These are phyloP conservation scores for Alliaria petiolata DNA, from an alignment of 345 rosid species.

Conservation along the genomic window DNA sequence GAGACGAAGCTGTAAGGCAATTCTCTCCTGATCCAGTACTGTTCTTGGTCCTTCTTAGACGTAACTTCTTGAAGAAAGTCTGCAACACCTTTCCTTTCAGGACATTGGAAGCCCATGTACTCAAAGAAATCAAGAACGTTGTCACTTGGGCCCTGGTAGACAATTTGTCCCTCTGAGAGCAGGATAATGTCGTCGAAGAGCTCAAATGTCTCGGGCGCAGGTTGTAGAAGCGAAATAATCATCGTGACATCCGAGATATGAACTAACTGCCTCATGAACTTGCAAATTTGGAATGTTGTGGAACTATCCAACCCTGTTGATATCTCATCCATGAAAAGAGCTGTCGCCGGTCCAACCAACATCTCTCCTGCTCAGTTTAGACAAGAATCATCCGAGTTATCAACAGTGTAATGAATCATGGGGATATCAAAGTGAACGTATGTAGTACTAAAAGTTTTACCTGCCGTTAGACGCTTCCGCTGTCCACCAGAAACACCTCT, in stretches of 20 bases:
- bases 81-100: slow-evolving; percentile 71
- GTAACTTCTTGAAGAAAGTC: slow-evolving; percentile 80
- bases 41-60: slow-evolving; percentile 76
- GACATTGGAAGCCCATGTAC: slow-evolving; percentile 69
- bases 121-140: slow-evolving; percentile 64
- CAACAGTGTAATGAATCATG: neutral
- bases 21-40: slow-evolving; percentile 58
- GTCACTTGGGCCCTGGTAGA: slow-evolving; percentile 72
- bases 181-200: slow-evolving; percentile 76
- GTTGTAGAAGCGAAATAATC: slow-evolving; percentile 74
- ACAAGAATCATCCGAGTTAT: slow-evolving; percentile 5
- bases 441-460: slow-evolving; percentile 27
- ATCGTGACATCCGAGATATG: slow-evolving; percentile 62
- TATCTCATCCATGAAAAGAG: slow-evolving; percentile 87
- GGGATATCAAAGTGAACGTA: too few relatives aligned
- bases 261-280: slow-evolving; percentile 63
- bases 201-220: slow-evolving; percentile 74
- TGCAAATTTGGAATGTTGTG: slow-evolving; percentile 73
- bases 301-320: slow-evolving; percentile 93
- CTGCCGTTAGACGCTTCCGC: slow-evolving; percentile 78
- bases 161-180: slow-evolving; percentile 62
- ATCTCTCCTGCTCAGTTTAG: slow-evolving; percentile 66
- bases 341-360: slow-evolving; percentile 93
- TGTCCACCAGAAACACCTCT: slow-evolving; percentile 91
- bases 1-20: slow-evolving; percentile 49